Conservation (phyloP, 805 yeast genomes). For the Teunomyces panamensis region DNA sequence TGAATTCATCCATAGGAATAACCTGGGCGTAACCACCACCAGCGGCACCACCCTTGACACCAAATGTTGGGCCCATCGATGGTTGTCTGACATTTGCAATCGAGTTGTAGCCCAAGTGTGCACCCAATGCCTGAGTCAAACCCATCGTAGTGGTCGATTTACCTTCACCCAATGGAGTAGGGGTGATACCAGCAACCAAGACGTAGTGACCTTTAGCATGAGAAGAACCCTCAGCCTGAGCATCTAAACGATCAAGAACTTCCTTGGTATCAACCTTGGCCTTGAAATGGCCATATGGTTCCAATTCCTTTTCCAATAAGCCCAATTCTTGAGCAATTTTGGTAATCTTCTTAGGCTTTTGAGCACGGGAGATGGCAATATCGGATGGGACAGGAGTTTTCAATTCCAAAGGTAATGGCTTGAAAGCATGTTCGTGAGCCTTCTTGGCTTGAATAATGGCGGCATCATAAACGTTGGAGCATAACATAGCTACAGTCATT, state of each 20-base stretch:
- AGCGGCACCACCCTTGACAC: conserved; percentile 99
- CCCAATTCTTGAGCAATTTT: conserved; percentile 80
- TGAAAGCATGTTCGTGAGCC: conserved; percentile 46
- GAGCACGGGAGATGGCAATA: conserved; percentile 84
- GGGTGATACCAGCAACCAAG: conserved; percentile 95
- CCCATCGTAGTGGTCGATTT: conserved; percentile 96
- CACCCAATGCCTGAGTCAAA: conserved; percentile 93
- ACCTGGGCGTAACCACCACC: conserved; percentile 99
- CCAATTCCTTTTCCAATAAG: conserved; percentile 73
- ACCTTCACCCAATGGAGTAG: conserved; percentile 98
- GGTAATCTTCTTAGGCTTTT: conserved; percentile 78
- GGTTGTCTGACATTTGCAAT: conserved; percentile 97
- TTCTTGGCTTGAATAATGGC: conserved; percentile 59
- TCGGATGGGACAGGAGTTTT: conserved; percentile 81
- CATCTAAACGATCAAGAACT: conserved; percentile 45
- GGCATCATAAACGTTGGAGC: conserved; percentile 76
- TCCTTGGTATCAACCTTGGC: conserved; percentile 69
- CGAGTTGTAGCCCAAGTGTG: conserved; percentile 76
- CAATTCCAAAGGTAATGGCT: conserved; percentile 53
- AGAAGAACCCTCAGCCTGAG: conserved; percentile 62
- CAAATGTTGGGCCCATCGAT: conserved; percentile 98
- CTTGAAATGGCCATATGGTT: conserved; percentile 84
- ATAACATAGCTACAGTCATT: conserved; percentile 96
- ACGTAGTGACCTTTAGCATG: conserved; percentile 79
- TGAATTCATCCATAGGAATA: conserved; percentile 98